These are phyloP conservation scores for Artemisia argyi DNA, from an alignment of 129 eudicot genomes.

Conservation along the genomic window DNA sequence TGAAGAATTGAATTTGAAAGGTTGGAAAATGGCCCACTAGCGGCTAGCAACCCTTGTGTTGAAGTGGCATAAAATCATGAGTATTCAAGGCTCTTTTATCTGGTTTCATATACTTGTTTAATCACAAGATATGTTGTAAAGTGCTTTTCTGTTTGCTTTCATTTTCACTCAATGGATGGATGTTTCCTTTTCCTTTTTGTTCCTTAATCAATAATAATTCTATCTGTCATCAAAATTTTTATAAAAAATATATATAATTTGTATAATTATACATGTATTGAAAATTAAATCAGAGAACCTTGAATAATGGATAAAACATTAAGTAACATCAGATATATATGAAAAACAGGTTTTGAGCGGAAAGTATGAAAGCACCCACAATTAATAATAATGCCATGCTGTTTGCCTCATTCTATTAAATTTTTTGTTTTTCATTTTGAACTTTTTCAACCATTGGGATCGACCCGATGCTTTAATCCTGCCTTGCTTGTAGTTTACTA, in stretches of 20 bases:
- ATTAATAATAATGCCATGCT: background rate
- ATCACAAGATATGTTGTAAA: constrained; percentile 41
- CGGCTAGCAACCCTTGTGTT: constrained; percentile 36
- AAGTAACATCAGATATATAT: background rate
- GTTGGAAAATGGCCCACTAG: constrained; percentile 26
- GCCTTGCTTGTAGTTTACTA: background rate
- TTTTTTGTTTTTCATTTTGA: background rate
- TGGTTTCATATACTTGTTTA: constrained; percentile 24
- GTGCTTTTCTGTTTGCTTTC: constrained; percentile 51
- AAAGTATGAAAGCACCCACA: background rate
- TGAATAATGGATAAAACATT: background rate
- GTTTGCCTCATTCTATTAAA: background rate
- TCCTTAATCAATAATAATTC: background rate
- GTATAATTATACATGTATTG: background rate
- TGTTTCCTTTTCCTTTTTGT: constrained; percentile 21
- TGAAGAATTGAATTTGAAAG: constrained; percentile 16
- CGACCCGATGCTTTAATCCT: background rate
- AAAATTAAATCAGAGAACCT: background rate
- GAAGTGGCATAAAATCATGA: constrained; percentile 39
- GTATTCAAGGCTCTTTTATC: constrained; percentile 31
- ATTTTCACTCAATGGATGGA: constrained; percentile 39
- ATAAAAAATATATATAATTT: background rate
- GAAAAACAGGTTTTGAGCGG: background rate
- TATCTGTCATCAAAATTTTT: background rate
- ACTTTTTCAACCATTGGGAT: constrained; percentile 8